Evolutionary conservation across 306 rosid species (phyloP).

Genomic region (Luffa acutangula): DNA sequence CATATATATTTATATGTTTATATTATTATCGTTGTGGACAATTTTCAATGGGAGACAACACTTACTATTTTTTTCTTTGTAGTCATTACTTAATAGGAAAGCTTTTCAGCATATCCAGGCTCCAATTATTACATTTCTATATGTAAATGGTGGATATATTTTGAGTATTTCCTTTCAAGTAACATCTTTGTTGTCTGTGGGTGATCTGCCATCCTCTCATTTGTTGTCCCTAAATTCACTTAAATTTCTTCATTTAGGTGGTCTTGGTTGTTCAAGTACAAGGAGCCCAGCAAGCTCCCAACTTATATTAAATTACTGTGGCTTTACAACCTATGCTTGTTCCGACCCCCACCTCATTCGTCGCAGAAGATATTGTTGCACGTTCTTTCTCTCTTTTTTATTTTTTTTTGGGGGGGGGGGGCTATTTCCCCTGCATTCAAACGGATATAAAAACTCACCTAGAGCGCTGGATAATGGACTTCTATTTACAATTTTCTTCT

Average conservation of each 20-base stretch:
- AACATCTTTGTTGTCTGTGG: neutral
- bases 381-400: neutral
- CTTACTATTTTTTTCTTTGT: neutral
- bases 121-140: constrained; percentile 16
- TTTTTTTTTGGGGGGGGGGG: too few relatives aligned
- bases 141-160: neutral
- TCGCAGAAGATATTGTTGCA: neutral
- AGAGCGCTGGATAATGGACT: neutral
- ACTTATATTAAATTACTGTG: neutral
- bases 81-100: constrained; percentile 14
- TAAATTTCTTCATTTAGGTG: constrained; percentile 11
- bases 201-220: neutral
- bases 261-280: constrained; percentile 8
- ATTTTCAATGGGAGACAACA: neutral
- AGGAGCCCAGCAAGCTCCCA: constrained; percentile 20
- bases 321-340: neutral
- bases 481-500: neutral
- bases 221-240: neutral
- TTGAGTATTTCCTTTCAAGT: neutral
- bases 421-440: neutral
- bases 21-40: neutral
- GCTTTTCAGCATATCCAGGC: constrained; percentile 7
- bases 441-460: neutral
- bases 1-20: neutral
- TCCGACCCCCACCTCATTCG: neutral